Conservation (phyloP, 495 filamentous ascomycete species). For the Penicillium waksmanii region DNA sequence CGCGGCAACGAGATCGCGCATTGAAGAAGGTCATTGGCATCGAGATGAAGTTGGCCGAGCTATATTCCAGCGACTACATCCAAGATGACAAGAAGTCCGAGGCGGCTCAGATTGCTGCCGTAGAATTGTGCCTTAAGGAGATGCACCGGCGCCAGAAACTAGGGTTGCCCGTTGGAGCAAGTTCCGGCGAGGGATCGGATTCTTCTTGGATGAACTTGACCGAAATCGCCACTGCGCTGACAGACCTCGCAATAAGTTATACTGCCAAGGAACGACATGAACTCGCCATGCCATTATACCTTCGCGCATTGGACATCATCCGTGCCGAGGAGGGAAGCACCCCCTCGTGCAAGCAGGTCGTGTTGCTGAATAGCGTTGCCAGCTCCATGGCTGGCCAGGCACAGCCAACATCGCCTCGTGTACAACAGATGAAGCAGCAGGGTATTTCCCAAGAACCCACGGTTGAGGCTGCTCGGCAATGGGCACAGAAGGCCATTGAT, state of each 20-base stretch:
- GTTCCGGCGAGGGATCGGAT: conserved; percentile 33
- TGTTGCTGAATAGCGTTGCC: conserved; percentile 53
- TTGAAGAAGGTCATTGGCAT: conserved; percentile 74
- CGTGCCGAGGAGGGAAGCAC: conserved; percentile 41
- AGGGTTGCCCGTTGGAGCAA: conserved; percentile 49
- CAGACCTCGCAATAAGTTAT: conserved; percentile 73
- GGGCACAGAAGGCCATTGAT: conserved; percentile 75
- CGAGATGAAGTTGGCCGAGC: conserved; percentile 77
- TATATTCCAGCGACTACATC: conserved; percentile 61
- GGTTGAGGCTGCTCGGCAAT: conserved; percentile 64
- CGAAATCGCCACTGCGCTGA: conserved; percentile 72
- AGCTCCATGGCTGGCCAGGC: conserved; percentile 38
- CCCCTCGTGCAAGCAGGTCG: conserved; percentile 70
- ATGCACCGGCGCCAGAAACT: conserved; percentile 64
- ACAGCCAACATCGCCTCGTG: conserved; percentile 42
- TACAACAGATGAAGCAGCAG: conserved; percentile 41
- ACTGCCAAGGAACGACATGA: conserved; percentile 67
- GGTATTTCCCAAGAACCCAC: conserved; percentile 50
- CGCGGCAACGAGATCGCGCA: conserved; percentile 64
- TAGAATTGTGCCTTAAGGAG: conserved; percentile 79
- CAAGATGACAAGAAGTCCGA: conserved; percentile 66
- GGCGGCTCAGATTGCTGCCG: conserved; percentile 74
- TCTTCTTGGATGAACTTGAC: conserved; percentile 75
- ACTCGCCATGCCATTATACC: conserved; percentile 83
- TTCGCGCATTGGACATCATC: conserved; percentile 74